These are phyloP conservation scores for Tuctoria greenei DNA, from an alignment of 176 grass and related monocot species.

Conservation along the genomic window DNA sequence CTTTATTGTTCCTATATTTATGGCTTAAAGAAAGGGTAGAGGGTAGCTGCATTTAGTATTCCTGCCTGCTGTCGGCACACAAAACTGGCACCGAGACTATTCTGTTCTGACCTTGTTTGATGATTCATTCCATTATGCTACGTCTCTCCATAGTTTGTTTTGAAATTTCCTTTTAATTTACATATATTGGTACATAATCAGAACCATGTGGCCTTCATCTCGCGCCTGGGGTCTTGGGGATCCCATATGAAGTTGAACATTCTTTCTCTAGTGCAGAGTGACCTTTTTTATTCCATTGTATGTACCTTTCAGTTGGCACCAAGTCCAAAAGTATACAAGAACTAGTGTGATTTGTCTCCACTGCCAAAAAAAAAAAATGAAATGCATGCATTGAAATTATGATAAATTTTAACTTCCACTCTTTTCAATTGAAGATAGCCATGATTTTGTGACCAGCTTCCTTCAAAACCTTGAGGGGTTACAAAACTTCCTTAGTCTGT, in stretches of 20 bases:
- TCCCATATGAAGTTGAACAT: background rate
- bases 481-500: background rate
- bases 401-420: background rate
- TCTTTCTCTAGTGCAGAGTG: background rate
- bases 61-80: background rate
- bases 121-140: background rate
- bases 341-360: background rate
- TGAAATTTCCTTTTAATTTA: background rate
- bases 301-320: background rate
- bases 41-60: slow-evolving; percentile 10
- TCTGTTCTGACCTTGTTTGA: background rate
- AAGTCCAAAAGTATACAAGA: background rate
- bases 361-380: background rate
- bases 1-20: background rate
- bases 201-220: background rate
- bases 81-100: background rate
- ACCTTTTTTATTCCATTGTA: background rate
- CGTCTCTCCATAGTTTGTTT: background rate
- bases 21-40: slow-evolving; percentile 8
- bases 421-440: background rate
- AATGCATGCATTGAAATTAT: too few species aligned
- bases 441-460: background rate
- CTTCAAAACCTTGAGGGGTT: background rate
- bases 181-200: background rate
- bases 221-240: background rate